Percentiles rank a stretch among this genome's conserved stretches.
Evolutionary conservation across 495 filamentous ascomycete genomes (phyloP).

Genomic region (Neurospora pannonica): DNA sequence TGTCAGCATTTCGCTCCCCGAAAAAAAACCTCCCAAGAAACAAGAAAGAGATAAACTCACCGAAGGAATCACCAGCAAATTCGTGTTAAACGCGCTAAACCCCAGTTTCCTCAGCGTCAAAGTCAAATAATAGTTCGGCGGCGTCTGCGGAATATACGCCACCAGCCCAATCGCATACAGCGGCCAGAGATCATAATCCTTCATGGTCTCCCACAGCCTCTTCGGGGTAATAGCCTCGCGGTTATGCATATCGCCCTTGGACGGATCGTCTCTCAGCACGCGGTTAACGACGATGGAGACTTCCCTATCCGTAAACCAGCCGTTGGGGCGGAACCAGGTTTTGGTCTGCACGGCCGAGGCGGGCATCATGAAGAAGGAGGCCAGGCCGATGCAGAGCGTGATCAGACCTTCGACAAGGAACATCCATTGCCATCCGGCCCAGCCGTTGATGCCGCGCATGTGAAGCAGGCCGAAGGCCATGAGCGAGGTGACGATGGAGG

Average conservation of each 20-base stretch:
- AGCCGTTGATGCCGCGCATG: slow-evolving; percentile 41
- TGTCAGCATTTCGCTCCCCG: too few relatives aligned
- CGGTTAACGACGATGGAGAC: slow-evolving; percentile 43
- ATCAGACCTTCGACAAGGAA: slow-evolving; percentile 45
- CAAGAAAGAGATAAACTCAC: slow-evolving; percentile 9
- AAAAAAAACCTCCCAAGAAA: too few relatives aligned
- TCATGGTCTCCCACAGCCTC: slow-evolving; percentile 48
- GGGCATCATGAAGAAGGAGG: slow-evolving; percentile 47
- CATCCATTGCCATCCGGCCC: slow-evolving; percentile 55
- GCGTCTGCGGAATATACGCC: slow-evolving; percentile 48
- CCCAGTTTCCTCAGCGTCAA: slow-evolving; percentile 51
- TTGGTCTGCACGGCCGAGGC: slow-evolving; percentile 46
- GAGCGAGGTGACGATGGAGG: slow-evolving; percentile 42
- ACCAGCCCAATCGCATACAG: slow-evolving; percentile 56
- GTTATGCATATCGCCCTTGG: slow-evolving; percentile 49
- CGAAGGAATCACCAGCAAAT: slow-evolving; percentile 59
- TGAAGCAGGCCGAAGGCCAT: slow-evolving; percentile 43
- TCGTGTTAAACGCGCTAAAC: slow-evolving; percentile 59
- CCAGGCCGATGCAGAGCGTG: slow-evolving; percentile 40
- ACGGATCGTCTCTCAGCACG: slow-evolving; percentile 41
- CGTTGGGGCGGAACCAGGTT: slow-evolving; percentile 34
- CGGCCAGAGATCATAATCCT: slow-evolving; percentile 68
- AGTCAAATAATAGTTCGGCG: slow-evolving; percentile 52
- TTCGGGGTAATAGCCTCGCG: slow-evolving; percentile 52
- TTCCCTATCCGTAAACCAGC: slow-evolving; percentile 47